Evolutionary conservation across 257 asterid species (phyloP), one percentile per base, ranked within the genome.

Genomic region (Anisodus acutangulus): DNA sequence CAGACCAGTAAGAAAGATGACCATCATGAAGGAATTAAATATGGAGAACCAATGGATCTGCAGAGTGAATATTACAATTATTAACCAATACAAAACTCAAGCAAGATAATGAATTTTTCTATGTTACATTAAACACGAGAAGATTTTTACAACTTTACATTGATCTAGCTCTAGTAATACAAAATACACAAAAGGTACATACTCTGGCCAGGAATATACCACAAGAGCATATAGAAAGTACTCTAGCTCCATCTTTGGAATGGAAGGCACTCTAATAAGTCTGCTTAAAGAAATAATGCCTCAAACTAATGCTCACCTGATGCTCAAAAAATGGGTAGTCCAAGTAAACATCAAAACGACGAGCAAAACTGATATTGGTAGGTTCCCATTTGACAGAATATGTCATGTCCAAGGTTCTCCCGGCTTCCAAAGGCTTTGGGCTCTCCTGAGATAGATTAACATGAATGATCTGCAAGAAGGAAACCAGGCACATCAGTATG

Each of bases 31-130:
- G 80, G 98, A 95, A 89, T 95, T 95, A 80, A 95, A 94, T 59
- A 95, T 93, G 59, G 98, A 95, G 89, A 95, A 95, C 98, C 98
- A 95, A 85, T 95, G 98, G 82, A 95, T 95, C 98, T 95, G 96
- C 88, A 88, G 80, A 72, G 31, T 15, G 81, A 70, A 57, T 58
- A 69, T 5, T 53, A 54, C 10, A 4, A 2, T 47, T 0, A 49
- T 4, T 31, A 31, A 47, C 31, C 12, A 31, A 51, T 82, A 39
- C 64, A 7, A 58, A 58, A 58, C 64, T 43, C 80, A 69, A 71
- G 54, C 35, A 35, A 6, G 31, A 57, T 17, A 79, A 55, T 16
- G 31, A 55, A 79, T 43, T 60, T 79, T 2, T 7, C 35, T 13
- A n/a, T 43, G 57, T 37, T 51, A 71, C 57, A 71, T 17, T 16